Evolutionary conservation across 495 filamentous ascomycete genomes (phyloP).

Genomic region (Neurospora tetrasperma): DNA sequence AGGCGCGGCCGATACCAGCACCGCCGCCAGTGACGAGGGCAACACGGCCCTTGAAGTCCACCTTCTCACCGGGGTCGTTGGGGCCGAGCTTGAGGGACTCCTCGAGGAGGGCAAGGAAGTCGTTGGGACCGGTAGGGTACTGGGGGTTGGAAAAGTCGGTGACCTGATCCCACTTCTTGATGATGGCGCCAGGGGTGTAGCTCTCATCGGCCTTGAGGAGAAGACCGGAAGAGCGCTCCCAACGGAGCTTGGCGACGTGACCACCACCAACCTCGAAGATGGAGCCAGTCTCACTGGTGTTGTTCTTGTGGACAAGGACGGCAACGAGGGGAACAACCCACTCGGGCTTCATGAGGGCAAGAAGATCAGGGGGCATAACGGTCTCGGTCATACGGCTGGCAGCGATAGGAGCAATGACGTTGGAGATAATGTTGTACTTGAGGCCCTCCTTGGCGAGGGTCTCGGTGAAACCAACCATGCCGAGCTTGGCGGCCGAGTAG

Average conservation of each 20-base stretch:
- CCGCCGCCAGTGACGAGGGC: conserved; percentile 90
- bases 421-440: conserved; percentile 97
- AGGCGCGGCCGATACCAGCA: conserved; percentile 84
- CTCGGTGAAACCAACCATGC: conserved; percentile 96
- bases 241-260: conserved; percentile 84
- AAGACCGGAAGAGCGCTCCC: conserved; percentile 89
- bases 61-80: conserved; percentile 62
- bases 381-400: conserved; percentile 96
- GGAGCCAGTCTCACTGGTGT: conserved; percentile 70
- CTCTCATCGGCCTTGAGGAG: conserved; percentile 81
- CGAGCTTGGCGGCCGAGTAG: conserved; percentile 94
- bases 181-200: conserved; percentile 79
- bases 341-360: conserved; percentile 82
- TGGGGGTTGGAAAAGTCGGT: conserved; percentile 77
- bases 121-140: conserved; percentile 76
- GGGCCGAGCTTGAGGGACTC: conserved; percentile 68
- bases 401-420: conserved; percentile 93
- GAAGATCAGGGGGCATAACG: conserved; percentile 89
- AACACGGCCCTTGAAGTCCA: conserved; percentile 85
- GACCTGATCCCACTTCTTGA: conserved; percentile 81
- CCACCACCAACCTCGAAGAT: conserved; percentile 95
- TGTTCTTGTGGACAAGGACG: conserved; percentile 77
- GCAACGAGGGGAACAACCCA: conserved; percentile 96
- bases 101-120: conserved; percentile 84
- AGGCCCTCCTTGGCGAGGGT: conserved; percentile 93